phyloP scores from a whole-genome alignment of 345 rosid species.

The Populus pruinosa region DNA sequence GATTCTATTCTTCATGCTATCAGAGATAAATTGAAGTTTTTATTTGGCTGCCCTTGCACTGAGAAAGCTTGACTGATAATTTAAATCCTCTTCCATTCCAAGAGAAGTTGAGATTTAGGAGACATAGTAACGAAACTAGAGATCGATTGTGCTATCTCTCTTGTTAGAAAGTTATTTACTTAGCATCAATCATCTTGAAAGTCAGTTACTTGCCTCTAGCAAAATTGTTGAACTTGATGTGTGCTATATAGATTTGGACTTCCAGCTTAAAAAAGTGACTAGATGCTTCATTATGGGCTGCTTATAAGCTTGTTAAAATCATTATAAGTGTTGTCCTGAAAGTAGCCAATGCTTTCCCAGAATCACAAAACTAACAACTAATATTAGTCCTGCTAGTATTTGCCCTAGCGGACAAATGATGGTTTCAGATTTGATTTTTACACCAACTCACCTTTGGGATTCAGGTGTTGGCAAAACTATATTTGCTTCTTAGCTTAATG shows the following conservation, averaged over 20 bases:
- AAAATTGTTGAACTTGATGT: neutral
- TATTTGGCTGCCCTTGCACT: neutral
- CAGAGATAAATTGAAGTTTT: neutral
- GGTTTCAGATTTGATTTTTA: neutral
- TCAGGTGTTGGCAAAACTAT: neutral
- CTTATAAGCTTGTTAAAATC: neutral
- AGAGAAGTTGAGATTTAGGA: neutral
- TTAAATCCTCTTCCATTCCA: neutral
- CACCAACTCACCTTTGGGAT: neutral
- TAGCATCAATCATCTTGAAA: neutral
- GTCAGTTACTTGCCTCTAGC: neutral
- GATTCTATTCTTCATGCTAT: neutral
- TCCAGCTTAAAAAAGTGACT: neutral
- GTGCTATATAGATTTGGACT: neutral
- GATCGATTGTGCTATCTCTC: neutral
- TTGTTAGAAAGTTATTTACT: neutral
- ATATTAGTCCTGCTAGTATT: neutral
- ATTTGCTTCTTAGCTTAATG: neutral
- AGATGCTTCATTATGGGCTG: neutral
- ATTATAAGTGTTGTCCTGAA: neutral
- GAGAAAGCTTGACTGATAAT: neutral
- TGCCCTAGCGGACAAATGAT: neutral
- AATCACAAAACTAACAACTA: neutral
- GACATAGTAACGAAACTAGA: neutral
- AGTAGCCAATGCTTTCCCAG: neutral